Evolutionary conservation across 2,329 filamentous ascomycete species (phyloP), one percentile per base, ranked within the genome.

Genomic region (Epichloe coenophiala): DNA sequence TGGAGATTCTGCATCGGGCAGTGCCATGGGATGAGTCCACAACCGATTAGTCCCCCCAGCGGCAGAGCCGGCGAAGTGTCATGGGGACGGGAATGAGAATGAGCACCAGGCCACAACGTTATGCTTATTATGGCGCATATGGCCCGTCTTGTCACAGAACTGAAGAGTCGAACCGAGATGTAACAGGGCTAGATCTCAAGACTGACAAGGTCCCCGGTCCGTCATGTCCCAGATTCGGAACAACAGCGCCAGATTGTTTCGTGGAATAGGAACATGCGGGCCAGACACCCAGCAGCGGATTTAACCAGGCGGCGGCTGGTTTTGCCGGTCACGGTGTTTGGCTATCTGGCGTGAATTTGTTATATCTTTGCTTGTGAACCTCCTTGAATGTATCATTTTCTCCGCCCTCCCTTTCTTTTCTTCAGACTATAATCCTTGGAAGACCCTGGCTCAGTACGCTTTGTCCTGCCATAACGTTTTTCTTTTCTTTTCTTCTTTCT

Each of bases 111-210:
- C 53, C 50, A 54, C 55, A 56, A 52, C 53, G 37, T 57, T 53
- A 58, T 58, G 57, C 56, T 53, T 53, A 51, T 51, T 51, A 52
- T 53, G 23, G 6, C 23, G 7, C 7, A 7, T 2, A 27, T 27
- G 49, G 52, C 45, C 49, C 44, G 35, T 51, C 17, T 45, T 54
- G 57, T 58, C 53, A 55, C 57, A 57, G 54, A 46, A 47, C 27
- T 27, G 41, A 44, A 50, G 42, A 36, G 51, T 50, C 52, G 51
- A 56, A 51, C 45, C 44, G 46, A 54, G 54, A 55, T 61, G 60
- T 60, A 61, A 61, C 60, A 51, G 52, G 55, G 54, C 56, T 59
- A 57, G 60, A 61, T 59, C 56, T 61, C 58, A 53, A 55, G 52
- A 48, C 51, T 43, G 50, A 49, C 52, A 53, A 51, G 51, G 49